A percentile compares a stretch with the other conserved stretches of the same genome.
phyloP scores from a whole-genome alignment of 2,329 filamentous ascomycete species.

The Colletotrichum cereale region DNA sequence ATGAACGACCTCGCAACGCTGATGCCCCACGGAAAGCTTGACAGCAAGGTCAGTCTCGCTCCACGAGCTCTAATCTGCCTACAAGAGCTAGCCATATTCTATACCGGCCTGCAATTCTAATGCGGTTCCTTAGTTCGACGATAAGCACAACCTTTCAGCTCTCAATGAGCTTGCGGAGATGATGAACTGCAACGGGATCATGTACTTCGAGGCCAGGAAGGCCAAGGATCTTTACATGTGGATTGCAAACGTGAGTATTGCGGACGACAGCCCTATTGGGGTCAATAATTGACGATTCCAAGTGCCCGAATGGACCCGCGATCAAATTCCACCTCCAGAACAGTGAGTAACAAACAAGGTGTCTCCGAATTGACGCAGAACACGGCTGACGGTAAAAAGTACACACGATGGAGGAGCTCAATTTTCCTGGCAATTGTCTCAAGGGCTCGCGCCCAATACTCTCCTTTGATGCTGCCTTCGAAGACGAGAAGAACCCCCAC shows the following conservation, averaged over 20 bases:
- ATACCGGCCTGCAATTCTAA: not conserved
- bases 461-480: slow-evolving; percentile 93
- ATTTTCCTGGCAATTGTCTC: slow-evolving; percentile 96
- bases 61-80: no score
- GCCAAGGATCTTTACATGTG: slow-evolving; percentile 94
- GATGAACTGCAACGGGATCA: slow-evolving; percentile 78
- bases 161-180: slow-evolving; percentile 81
- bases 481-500: slow-evolving; percentile 75
- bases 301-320: slow-evolving; percentile 61
- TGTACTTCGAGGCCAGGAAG: slow-evolving; percentile 94
- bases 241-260: slow-evolving; percentile 66
- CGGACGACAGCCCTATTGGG: not conserved
- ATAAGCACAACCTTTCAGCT: slow-evolving; percentile 87
- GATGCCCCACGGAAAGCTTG: slow-evolving; percentile 79
- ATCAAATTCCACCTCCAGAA: slow-evolving; percentile 83
- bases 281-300: slow-evolving; percentile 74
- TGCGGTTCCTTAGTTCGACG: slow-evolving; percentile 77
- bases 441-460: slow-evolving; percentile 93
- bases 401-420: slow-evolving; percentile 96
- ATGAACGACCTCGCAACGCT: slow-evolving; percentile 89
- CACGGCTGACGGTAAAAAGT: slow-evolving; percentile 61
- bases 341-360: slow-evolving; percentile 55
- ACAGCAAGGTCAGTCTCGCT: slow-evolving; percentile 8
- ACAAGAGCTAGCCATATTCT: not conserved
- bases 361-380: not conserved